These are phyloP conservation scores for Clarireedia sp. DNA, from an alignment of 2,329 filamentous ascomycete species.

Conservation along the genomic window DNA sequence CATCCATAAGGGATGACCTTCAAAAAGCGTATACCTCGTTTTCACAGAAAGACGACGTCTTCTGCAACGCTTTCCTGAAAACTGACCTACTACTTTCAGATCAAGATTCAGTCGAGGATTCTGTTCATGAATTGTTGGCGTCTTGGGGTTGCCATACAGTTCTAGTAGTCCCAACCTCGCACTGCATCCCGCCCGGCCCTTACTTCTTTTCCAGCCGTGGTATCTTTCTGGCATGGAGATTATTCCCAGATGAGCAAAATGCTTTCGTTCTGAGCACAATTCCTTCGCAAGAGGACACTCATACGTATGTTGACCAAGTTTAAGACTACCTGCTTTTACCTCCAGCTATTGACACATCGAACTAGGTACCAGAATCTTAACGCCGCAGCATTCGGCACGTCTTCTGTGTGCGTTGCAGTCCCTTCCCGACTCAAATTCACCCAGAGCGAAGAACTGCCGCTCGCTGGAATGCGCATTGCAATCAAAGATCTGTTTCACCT, in stretches of 20 bases:
- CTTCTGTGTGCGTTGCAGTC: neutral
- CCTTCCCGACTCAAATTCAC: neutral
- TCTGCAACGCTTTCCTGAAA: neutral
- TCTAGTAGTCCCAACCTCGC: neutral
- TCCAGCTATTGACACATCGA: neutral
- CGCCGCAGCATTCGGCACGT: neutral
- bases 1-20: neutral
- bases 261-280: neutral
- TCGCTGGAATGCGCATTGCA: neutral
- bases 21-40: neutral
- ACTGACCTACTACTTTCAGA: neutral
- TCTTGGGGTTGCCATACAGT: neutral
- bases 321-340: neutral
- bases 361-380: neutral
- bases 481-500: neutral
- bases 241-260: neutral
- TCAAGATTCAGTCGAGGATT: neutral
- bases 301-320: neutral
- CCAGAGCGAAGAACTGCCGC: neutral
- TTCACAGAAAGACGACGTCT: neutral
- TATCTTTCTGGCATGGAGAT: neutral
- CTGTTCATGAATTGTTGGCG: neutral
- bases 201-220: neutral
- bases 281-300: neutral
- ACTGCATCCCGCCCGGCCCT: neutral